Evolutionary conservation across 345 rosid species (phyloP).

Genomic region (Ceriops zippeliana): DNA sequence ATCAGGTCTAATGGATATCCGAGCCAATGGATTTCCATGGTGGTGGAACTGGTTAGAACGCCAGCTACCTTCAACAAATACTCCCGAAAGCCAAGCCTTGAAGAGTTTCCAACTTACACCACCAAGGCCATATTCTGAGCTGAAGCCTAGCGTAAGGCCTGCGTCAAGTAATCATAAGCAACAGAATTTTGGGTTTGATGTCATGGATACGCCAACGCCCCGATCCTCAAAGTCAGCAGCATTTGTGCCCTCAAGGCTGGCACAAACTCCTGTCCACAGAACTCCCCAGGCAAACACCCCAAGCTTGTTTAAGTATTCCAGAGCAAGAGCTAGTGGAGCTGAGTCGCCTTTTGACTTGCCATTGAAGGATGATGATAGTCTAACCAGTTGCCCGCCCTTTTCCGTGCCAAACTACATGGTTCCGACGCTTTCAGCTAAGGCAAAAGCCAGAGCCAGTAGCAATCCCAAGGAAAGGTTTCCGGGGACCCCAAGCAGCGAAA

Average conservation of each 20-base stretch:
- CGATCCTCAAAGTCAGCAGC: conserved; percentile 67
- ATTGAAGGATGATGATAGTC: conserved; percentile 87
- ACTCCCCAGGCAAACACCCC: conserved; percentile 36
- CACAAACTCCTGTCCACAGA: conserved; percentile 46
- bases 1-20: conserved; percentile 36
- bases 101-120: conserved; percentile 53
- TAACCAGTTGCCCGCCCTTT: conserved; percentile 85
- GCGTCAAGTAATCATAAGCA: conserved; percentile 44
- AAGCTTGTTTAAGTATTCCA: conserved; percentile 54
- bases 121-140: conserved; percentile 43
- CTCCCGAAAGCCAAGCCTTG: conserved; percentile 39
- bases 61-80: conserved; percentile 46
- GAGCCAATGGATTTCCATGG: conserved; percentile 68
- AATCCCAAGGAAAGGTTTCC: conserved; percentile 66
- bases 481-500: conserved; percentile 62
- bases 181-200: conserved; percentile 42
- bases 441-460: conserved; percentile 68
- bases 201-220: conserved; percentile 64
- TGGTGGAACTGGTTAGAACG: conserved; percentile 97
- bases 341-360: conserved; percentile 54
- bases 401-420: conserved; percentile 87
- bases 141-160: conserved; percentile 53
- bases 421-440: conserved; percentile 78
- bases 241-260: conserved; percentile 36
- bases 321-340: conserved; percentile 52